A percentile compares a stretch with the other conserved stretches of the same genome.
Conservation (phyloP, 2,329 filamentous ascomycete species). For the Onygenales sp. region DNA sequence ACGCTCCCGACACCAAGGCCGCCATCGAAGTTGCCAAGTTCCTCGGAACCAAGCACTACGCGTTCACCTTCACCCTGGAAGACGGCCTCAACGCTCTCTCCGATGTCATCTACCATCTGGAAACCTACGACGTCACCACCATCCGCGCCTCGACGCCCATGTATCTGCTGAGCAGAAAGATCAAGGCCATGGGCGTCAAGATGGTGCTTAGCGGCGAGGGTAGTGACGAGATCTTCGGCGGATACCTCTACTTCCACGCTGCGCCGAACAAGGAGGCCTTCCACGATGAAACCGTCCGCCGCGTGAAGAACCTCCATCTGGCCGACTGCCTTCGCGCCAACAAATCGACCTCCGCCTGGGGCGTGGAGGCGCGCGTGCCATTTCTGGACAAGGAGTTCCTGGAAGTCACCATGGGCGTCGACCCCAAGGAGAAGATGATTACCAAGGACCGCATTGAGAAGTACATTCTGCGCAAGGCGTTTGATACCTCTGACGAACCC, state of each 20-base stretch:
- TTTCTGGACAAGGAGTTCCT: conserved; percentile 98
- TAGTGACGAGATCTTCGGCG: conserved; percentile 95
- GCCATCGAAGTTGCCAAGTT: conserved; percentile 91
- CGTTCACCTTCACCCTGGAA: conserved; percentile 96
- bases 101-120: conserved; percentile 96
- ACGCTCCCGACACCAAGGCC: conserved; percentile 83
- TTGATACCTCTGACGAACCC: conserved; percentile 85
- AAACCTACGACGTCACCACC: conserved; percentile 96
- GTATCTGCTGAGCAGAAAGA: conserved; percentile 96
- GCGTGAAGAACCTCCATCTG: conserved; percentile 92
- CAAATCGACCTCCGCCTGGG: conserved; percentile 98
- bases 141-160: conserved; percentile 97
- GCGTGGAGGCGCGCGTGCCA: conserved; percentile 91
- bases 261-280: conserved; percentile 87
- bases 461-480: conserved; percentile 95
- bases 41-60: conserved; percentile 94
- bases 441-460: conserved; percentile 85
- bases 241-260: conserved; percentile 96
- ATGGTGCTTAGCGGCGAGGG: conserved; percentile 98
- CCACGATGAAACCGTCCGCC: conserved; percentile 86
- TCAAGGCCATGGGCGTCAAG: conserved; percentile 99
- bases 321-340: conserved; percentile 96
- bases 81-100: conserved; percentile 94
- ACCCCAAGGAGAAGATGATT: conserved; percentile 94
- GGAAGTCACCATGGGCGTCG: conserved; percentile 84